Evolutionary conservation across 2,329 filamentous ascomycete genomes (phyloP).

Genomic region (Pyrenochaeta sp.): DNA sequence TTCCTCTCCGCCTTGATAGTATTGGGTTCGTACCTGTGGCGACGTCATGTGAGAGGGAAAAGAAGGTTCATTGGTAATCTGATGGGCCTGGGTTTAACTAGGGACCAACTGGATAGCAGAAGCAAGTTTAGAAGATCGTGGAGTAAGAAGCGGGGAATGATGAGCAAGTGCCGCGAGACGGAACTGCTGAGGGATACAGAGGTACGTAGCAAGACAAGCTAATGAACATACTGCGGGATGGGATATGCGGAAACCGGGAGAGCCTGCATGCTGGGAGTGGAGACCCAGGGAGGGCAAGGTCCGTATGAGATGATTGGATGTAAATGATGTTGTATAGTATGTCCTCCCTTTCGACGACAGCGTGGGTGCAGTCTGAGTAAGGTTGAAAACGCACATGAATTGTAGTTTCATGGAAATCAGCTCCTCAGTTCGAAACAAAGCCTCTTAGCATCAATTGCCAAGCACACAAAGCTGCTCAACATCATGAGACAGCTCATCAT

Average conservation of each 20-base stretch:
- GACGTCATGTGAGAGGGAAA: neutral
- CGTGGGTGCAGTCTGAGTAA: too few relatives aligned
- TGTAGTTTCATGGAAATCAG: too few relatives aligned
- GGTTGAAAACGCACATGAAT: too few relatives aligned
- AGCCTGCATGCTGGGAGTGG: neutral
- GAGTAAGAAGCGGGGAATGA: neutral
- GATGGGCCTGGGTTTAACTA: conserved; percentile 1
- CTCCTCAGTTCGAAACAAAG: too few relatives aligned
- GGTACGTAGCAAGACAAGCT: neutral
- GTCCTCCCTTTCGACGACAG: too few relatives aligned
- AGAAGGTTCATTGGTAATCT: conserved; percentile 1
- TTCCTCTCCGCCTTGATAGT: neutral
- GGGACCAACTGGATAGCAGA: neutral
- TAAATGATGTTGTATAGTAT: too few relatives aligned
- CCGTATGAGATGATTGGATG: too few relatives aligned
- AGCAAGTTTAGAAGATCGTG: neutral
- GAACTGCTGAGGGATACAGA: neutral
- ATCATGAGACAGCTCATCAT: too few relatives aligned
- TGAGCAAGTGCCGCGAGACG: too few relatives aligned
- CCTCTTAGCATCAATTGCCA: too few relatives aligned
- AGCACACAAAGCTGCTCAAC: too few relatives aligned
- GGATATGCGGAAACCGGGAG: neutral
- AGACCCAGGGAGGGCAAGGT: too few relatives aligned
- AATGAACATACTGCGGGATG: neutral
- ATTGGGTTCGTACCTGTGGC: neutral